Evolutionary conservation across 768 basidiomycete species (phyloP).

Genomic region (Amyloporia xantha): DNA sequence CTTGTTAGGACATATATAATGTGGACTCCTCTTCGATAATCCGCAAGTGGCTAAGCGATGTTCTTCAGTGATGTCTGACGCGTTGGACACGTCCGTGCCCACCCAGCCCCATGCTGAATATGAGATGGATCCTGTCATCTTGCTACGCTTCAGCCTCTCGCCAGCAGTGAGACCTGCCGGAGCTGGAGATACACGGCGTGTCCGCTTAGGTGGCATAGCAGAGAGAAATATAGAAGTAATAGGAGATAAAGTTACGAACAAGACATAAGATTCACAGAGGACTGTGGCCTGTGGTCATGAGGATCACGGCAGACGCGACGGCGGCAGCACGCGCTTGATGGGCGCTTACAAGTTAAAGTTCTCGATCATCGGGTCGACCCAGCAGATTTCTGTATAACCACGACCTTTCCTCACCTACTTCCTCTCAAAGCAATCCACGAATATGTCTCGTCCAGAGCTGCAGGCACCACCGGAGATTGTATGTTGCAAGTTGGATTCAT

Average conservation of each 20-base stretch:
- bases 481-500: slow-evolving; percentile 4
- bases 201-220: slow-evolving; percentile 23
- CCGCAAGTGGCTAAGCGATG: slow-evolving; percentile 67
- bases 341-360: neutral
- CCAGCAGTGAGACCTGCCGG: slow-evolving; percentile 47
- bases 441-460: slow-evolving; percentile 57
- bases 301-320: too few relatives aligned
- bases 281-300: too few relatives aligned
- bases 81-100: slow-evolving; percentile 50
- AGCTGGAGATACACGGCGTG: slow-evolving; percentile 17
- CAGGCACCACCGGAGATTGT: slow-evolving; percentile 71
- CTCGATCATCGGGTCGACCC: neutral
- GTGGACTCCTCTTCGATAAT: slow-evolving; percentile 43
- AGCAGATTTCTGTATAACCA: neutral
- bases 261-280: too few relatives aligned
- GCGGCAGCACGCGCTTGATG: neutral
- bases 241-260: too few relatives aligned
- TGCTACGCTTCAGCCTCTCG: slow-evolving; percentile 54
- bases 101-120: slow-evolving; percentile 78
- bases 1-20: slow-evolving; percentile 54
- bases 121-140: slow-evolving; percentile 35
- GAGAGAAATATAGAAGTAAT: too few relatives aligned
- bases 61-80: slow-evolving; percentile 56
- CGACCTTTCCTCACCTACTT: neutral
- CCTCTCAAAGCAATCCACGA: too few relatives aligned